A percentile compares a stretch with the other conserved stretches of the same genome.
Evolutionary conservation across 116 monocot species (phyloP).

Genomic region (Dioscorea cayenensis): DNA sequence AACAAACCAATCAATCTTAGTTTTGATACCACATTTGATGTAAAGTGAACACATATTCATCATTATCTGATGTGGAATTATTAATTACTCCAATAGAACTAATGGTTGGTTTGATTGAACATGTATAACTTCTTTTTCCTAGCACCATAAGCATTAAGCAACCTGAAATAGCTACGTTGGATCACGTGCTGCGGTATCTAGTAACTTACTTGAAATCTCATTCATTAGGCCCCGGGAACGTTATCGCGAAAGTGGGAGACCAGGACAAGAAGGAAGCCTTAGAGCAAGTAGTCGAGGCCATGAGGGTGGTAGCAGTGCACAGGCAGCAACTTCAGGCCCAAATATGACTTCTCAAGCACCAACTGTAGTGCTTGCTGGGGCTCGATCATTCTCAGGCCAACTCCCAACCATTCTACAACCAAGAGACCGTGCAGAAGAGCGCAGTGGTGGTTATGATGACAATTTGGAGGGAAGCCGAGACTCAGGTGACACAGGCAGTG

Average conservation of each 20-base stretch:
- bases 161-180: neutral
- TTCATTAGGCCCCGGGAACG: slow-evolving; percentile 64
- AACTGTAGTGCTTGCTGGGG: slow-evolving; percentile 45
- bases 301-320: slow-evolving; percentile 21
- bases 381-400: slow-evolving; percentile 48
- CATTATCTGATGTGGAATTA: too few species aligned
- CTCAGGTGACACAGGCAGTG: slow-evolving; percentile 72
- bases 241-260: slow-evolving; percentile 57
- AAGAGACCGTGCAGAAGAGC: slow-evolving; percentile 53
- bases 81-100: too few species aligned
- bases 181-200: neutral
- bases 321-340: slow-evolving; percentile 15
- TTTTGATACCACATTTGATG: too few species aligned
- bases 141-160: too few species aligned
- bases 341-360: slow-evolving; percentile 15
- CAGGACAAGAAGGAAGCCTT: slow-evolving; percentile 37
- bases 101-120: too few species aligned
- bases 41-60: too few species aligned
- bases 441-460: slow-evolving; percentile 41
- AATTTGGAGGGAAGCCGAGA: slow-evolving; percentile 61
- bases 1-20: too few species aligned
- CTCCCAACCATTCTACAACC: slow-evolving; percentile 75
- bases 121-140: too few species aligned
- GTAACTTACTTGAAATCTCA: neutral
- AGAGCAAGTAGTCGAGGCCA: slow-evolving; percentile 56